These are phyloP conservation scores for Eucalyptus cladocalyx DNA, from an alignment of 345 rosid species.

Conservation along the genomic window DNA sequence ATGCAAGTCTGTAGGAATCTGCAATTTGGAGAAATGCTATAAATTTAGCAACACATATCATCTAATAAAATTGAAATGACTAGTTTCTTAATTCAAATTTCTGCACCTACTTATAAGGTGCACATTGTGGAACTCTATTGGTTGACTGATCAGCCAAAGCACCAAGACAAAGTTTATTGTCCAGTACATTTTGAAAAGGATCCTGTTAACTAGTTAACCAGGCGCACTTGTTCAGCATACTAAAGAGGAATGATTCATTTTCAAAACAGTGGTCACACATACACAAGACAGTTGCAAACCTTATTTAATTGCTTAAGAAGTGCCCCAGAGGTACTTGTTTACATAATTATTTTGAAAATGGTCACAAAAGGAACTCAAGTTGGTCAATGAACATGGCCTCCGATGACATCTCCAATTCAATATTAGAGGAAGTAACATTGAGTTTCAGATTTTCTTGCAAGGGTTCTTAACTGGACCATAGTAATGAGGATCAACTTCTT, in stretches of 20 bases:
- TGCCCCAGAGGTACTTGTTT: not conserved
- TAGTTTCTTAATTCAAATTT: not conserved
- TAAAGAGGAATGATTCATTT: not conserved
- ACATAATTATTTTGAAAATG: not conserved
- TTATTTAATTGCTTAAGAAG: not conserved
- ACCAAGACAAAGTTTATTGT: not conserved
- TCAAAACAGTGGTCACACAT: not conserved
- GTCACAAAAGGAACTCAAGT: not conserved
- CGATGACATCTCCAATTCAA: not conserved
- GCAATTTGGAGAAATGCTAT: conserved; percentile 7
- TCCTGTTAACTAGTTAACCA: not conserved
- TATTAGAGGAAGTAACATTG: not conserved
- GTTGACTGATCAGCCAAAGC: not conserved
- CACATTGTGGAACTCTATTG: not conserved
- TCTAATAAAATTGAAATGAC: not conserved
- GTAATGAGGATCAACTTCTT: not conserved
- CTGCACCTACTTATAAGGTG: not conserved
- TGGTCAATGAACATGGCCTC: not conserved
- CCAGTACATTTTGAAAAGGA: not conserved
- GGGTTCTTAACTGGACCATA: not conserved
- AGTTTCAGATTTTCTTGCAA: not conserved
- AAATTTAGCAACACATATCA: not conserved
- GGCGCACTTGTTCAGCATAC: not conserved
- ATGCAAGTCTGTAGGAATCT: conserved; percentile 99
- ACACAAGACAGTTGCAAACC: not conserved